Conservation (phyloP, 179 eudicot species). For the Actinidia arguta region DNA sequence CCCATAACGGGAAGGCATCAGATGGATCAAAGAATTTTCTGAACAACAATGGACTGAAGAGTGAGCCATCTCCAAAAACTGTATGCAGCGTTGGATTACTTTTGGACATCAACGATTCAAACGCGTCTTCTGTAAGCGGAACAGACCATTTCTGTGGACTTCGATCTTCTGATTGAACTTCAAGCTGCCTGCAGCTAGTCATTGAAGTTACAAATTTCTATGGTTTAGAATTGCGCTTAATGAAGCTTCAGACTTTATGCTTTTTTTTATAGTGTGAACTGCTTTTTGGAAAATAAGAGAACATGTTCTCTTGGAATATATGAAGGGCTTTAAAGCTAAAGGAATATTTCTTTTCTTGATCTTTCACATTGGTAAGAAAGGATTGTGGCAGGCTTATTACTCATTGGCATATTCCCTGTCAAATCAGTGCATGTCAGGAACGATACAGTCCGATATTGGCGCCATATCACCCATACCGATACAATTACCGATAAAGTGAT, state of each 20-base stretch:
- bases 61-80: slow-evolving; percentile 70
- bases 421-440: too few species aligned
- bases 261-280: slow-evolving; percentile 21
- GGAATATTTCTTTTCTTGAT: slow-evolving; percentile 35
- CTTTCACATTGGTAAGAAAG: slow-evolving; percentile 27
- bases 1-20: slow-evolving; percentile 96
- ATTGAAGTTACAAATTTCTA: slow-evolving; percentile 27
- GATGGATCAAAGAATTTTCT: slow-evolving; percentile 96
- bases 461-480: too few species aligned
- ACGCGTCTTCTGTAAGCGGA: slow-evolving; percentile 72
- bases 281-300: slow-evolving; percentile 31
- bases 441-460: too few species aligned
- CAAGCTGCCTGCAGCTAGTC: slow-evolving; percentile 56
- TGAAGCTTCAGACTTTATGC: neutral
- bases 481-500: too few species aligned
- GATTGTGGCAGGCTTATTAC: slow-evolving; percentile 22
- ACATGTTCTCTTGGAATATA: slow-evolving; percentile 60
- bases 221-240: neutral
- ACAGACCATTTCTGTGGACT: slow-evolving; percentile 74
- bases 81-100: slow-evolving; percentile 42
- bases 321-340: slow-evolving; percentile 35
- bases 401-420: slow-evolving; percentile 11
- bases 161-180: slow-evolving; percentile 63
- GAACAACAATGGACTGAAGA: slow-evolving; percentile 87
- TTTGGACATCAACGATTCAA: slow-evolving; percentile 47